Evolutionary conservation across 192 early-diverging fungal species (phyloP).

Genomic region (Dimargaris xerosporica): DNA sequence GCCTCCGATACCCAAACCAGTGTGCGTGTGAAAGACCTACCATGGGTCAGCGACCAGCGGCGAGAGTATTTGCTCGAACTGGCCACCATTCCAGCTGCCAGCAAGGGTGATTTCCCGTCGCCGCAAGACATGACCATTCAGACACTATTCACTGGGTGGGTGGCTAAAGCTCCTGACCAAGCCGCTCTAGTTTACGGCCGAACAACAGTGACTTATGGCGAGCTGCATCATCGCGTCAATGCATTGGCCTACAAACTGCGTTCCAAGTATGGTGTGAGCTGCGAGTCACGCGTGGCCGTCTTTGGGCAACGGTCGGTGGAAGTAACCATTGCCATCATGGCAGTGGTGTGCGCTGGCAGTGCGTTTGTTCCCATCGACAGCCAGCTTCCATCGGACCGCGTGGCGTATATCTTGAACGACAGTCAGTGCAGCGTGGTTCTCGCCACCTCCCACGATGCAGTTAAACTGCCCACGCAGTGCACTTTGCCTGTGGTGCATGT

Average conservation of each 20-base stretch:
- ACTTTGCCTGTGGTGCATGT: too few relatives aligned
- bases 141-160: too few relatives aligned
- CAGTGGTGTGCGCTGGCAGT: not conserved
- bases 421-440: not conserved
- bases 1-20: too few relatives aligned
- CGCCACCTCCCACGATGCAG: not conserved
- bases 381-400: not conserved
- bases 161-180: too few relatives aligned
- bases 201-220: not conserved
- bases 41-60: too few relatives aligned
- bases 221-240: not conserved
- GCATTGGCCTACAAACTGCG: not conserved
- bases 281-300: not conserved
- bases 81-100: too few relatives aligned
- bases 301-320: not conserved
- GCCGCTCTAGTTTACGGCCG: not conserved
- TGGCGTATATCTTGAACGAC: not conserved
- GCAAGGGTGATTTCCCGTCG: too few relatives aligned
- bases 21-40: too few relatives aligned
- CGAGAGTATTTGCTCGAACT: too few relatives aligned
- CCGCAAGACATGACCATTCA: too few relatives aligned
- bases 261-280: not conserved
- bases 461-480: not conserved
- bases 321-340: not conserved
- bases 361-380: conserved; percentile 4